Base-by-base conservation (phyloP, 2,329 filamentous ascomycete genomes). In the Aspergillus udagawae region DNA sequence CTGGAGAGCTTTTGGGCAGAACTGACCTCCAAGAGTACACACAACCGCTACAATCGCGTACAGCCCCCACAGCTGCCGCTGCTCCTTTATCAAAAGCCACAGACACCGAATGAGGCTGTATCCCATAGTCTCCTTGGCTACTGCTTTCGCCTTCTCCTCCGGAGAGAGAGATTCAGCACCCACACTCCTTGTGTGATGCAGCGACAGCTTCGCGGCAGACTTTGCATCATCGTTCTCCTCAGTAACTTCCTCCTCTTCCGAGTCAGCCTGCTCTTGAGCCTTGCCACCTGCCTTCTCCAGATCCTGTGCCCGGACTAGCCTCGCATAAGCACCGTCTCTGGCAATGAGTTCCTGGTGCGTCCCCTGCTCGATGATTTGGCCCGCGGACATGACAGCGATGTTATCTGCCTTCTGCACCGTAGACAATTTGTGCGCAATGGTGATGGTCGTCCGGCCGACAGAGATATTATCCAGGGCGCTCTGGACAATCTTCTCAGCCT, bases 401-500 rank as follows among this genome's bases (percentile, higher is more conserved):
- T 74, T 73, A 60, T 80, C 73, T 9, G 77, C 77, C 10, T 65
- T 63, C 54, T 67, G 69, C 25, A 79, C 69, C 0, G 77, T 80
- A 0, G 76, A 68, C 7, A 79, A 65, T 49, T 73, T 71, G 60
- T 80, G 77, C 1, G 77, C 77, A 53, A 79, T 78, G 5, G 74
- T 59, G n/a, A 73, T 63, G 0, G 67, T 70, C 1, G 70, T 71
- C 3, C 65, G 61, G 4, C 53, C 89, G 57, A 85, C 80, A 0
- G 90, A 82, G 4, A 90, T 66, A 88, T 55, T 85, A 63, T 95
- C 89, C 1, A 96, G 80, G 10, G 92, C 91, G 35, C 87, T 87
- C 71, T 96, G 92, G 0, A 96, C 91, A 7, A 92, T 85, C 52
- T 87, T 88, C 74, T 96, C 92, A 0, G 89, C 91, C 67, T 91